phyloP scores from a whole-genome alignment of 495 filamentous ascomycete genomes.

The Talaromyces trachyspermus region DNA sequence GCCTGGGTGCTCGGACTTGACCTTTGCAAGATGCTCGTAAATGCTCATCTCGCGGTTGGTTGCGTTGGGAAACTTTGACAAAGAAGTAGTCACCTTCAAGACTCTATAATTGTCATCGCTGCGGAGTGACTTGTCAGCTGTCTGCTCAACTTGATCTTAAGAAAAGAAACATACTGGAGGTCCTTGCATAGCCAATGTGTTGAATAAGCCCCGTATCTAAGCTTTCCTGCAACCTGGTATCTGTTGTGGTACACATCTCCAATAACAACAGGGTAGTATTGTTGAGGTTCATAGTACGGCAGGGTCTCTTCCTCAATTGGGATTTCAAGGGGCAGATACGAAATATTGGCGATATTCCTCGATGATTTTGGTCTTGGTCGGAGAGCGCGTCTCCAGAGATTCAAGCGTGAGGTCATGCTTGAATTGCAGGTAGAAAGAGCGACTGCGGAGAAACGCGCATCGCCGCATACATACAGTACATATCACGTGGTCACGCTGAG shows the following conservation, averaged over 20 bases:
- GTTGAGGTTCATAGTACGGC: conserved; percentile 29
- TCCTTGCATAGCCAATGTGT: conserved; percentile 48
- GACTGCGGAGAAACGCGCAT: too few relatives aligned
- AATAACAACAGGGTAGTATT: conserved; percentile 44
- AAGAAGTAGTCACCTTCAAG: conserved; percentile 17
- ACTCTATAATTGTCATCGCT: conserved; percentile 13
- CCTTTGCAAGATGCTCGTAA: conserved; percentile 28
- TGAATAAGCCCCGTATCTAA: conserved; percentile 47
- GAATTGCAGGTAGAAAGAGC: too few relatives aligned
- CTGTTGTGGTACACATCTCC: conserved; percentile 38
- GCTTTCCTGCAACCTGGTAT: conserved; percentile 45
- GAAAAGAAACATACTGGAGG: conserved; percentile 25
- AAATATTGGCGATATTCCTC: too few relatives aligned
- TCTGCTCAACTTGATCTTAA: neutral
- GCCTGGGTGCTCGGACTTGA: conserved; percentile 27
- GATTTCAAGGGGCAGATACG: too few relatives aligned
- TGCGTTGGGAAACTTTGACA: conserved; percentile 15
- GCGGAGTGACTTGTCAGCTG: conserved; percentile 8
- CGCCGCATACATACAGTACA: too few relatives aligned
- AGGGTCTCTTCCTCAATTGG: conserved; percentile 38
- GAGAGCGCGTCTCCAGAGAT: too few relatives aligned
- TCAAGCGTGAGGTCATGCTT: too few relatives aligned
- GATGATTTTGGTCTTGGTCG: too few relatives aligned
- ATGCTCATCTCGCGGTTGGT: conserved; percentile 28
- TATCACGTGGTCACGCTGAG: too few relatives aligned